phyloP scores from a whole-genome alignment of 139 green algal genomes.

The Microglena sp. region DNA sequence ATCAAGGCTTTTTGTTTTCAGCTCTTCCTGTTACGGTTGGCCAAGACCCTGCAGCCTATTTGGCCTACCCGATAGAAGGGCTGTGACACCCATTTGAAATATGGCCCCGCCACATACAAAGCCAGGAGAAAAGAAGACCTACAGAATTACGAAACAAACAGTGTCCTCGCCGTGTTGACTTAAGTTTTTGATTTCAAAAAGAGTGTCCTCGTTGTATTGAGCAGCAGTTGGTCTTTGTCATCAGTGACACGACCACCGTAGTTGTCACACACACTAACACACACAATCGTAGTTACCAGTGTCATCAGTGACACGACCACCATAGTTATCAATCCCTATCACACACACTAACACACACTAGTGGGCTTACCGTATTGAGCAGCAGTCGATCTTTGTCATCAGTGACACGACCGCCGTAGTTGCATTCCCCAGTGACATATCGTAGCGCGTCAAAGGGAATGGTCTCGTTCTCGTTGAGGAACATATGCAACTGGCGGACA shows the following conservation, averaged over 20 bases:
- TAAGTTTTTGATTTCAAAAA: too few species aligned
- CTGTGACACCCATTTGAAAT: too few species aligned
- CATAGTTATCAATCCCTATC: too few species aligned
- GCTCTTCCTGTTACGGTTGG: too few species aligned
- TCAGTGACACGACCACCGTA: slow-evolving; percentile 64
- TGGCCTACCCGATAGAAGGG: too few species aligned
- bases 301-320: slow-evolving; percentile 61
- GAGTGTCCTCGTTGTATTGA: slow-evolving; percentile 50
- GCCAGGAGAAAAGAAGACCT: too few species aligned
- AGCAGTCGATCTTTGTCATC: slow-evolving; percentile 68
- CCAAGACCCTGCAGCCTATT: too few species aligned
- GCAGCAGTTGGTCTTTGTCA: slow-evolving; percentile 63
- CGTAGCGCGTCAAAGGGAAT: slow-evolving; percentile 51
- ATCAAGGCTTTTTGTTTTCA: too few species aligned
- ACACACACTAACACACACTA: slow-evolving; percentile 56
- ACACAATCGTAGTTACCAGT: too few species aligned
- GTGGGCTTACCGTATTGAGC: slow-evolving; percentile 51
- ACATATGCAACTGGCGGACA: slow-evolving; percentile 60
- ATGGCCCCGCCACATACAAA: too few species aligned
- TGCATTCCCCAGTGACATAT: slow-evolving; percentile 64
- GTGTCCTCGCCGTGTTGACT: too few species aligned
- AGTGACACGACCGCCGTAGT: slow-evolving; percentile 63
- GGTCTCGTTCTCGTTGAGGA: slow-evolving; percentile 43
- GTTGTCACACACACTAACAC: slow-evolving; percentile 63
- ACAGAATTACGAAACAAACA: too few species aligned